These are phyloP conservation scores for Rhamnella rubrinervis DNA, from an alignment of 331 rosid species.

Conservation along the genomic window DNA sequence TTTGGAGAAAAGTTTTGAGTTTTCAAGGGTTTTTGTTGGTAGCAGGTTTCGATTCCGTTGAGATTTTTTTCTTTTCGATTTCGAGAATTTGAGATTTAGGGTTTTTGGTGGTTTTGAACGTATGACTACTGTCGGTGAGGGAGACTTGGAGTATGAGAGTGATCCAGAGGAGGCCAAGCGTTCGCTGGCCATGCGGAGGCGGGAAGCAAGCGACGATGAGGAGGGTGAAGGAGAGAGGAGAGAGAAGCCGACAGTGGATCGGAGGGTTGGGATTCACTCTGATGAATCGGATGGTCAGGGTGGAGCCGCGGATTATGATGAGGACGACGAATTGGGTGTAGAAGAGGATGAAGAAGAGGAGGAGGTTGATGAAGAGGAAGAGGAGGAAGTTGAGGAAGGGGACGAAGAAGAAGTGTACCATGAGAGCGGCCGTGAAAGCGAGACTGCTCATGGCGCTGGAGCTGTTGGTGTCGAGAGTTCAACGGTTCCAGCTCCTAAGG, in stretches of 20 bases:
- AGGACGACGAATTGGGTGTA: constrained; percentile 41
- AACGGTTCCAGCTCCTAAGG: constrained; percentile 28
- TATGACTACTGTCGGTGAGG: constrained; percentile 51
- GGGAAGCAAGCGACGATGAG: constrained; percentile 63
- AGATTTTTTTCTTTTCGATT: constrained; percentile 10
- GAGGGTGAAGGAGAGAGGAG: constrained; percentile 48
- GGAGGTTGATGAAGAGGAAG: constrained; percentile 35
- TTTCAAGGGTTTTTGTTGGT: constrained; percentile 13
- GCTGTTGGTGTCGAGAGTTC: constrained; percentile 32
- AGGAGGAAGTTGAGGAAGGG: constrained; percentile 23
- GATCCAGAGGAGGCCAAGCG: constrained; percentile 93
- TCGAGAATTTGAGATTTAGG: constrained; percentile 19
- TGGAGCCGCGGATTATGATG: constrained; percentile 88
- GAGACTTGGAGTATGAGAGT: constrained; percentile 79
- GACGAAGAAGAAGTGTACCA: constrained; percentile 30
- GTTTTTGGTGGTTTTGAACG: constrained; percentile 20
- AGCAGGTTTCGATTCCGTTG: constrained; percentile 6
- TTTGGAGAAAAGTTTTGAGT: constrained; percentile 24
- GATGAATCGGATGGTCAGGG: constrained; percentile 89
- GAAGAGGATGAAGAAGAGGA: constrained; percentile 44
- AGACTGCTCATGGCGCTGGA: constrained; percentile 26
- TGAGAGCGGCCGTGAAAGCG: constrained; percentile 36
- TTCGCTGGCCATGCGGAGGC: constrained; percentile 84
- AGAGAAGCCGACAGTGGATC: constrained; percentile 48
- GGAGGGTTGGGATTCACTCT: constrained; percentile 45